Evolutionary conservation across 2,329 filamentous ascomycete species (phyloP).

Genomic region (Penicillium sp.): DNA sequence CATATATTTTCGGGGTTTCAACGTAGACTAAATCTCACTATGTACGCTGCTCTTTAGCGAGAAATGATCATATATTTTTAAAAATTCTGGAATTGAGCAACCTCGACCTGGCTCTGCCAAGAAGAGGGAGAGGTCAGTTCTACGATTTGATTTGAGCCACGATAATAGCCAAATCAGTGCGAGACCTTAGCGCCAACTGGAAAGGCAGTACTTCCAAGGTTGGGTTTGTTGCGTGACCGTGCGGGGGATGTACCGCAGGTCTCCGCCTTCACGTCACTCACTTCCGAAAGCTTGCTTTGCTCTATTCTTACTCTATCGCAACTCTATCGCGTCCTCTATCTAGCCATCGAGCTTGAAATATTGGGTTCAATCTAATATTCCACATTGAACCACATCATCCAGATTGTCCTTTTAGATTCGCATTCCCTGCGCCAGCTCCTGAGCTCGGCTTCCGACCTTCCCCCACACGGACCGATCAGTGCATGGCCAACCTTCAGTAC

Average conservation of each 20-base stretch:
- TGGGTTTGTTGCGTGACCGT: not conserved
- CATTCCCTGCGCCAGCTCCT: not conserved
- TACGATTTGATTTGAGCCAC: not conserved
- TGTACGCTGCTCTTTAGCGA: not conserved
- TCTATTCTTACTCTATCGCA: not conserved
- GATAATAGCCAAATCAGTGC: slow-evolving; percentile 8
- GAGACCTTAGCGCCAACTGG: slow-evolving; percentile 15
- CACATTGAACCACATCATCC: not conserved
- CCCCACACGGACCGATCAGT: slow-evolving; percentile 10
- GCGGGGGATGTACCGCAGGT: slow-evolving; percentile 10
- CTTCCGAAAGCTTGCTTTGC: slow-evolving; percentile 2
- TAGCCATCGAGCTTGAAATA: not conserved
- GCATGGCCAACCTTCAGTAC: slow-evolving; percentile 9
- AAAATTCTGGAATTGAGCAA: not conserved
- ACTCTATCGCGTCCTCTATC: not conserved
- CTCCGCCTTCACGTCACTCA: slow-evolving; percentile 17
- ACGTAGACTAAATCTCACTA: not conserved
- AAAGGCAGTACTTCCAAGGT: slow-evolving; percentile 3
- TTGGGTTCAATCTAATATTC: not conserved
- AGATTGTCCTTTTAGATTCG: not conserved
- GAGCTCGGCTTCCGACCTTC: slow-evolving; percentile 5
- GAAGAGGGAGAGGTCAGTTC: not conserved
- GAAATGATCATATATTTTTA: not conserved
- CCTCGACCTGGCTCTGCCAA: not conserved
- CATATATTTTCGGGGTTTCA: not conserved